These are phyloP conservation scores for Dendrostoma leiphaemia DNA, from an alignment of 2,329 filamentous ascomycete genomes.

Conservation along the genomic window DNA sequence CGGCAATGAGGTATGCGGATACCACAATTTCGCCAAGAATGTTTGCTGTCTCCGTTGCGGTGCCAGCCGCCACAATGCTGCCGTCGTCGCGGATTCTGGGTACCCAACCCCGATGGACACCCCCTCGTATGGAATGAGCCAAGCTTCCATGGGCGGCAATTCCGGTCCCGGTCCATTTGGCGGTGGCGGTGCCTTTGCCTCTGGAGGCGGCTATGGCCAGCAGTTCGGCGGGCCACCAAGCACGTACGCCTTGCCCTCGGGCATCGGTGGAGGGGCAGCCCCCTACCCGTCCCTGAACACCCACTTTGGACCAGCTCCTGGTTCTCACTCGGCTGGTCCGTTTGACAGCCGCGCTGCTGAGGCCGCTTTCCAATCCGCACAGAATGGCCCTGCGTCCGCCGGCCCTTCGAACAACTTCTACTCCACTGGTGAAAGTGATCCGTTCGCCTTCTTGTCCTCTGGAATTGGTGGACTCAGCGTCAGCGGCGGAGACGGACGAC, in stretches of 20 bases:
- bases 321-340: slow-evolving; percentile 77
- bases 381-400: slow-evolving; percentile 75
- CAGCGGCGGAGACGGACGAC: slow-evolving; percentile 60
- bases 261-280: slow-evolving; percentile 73
- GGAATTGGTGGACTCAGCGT: slow-evolving; percentile 73
- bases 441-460: slow-evolving; percentile 75
- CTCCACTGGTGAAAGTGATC: slow-evolving; percentile 64
- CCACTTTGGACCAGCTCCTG: slow-evolving; percentile 73
- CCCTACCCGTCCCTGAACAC: slow-evolving; percentile 82
- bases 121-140: slow-evolving; percentile 80
- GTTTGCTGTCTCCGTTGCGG: slow-evolving; percentile 96
- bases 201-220: slow-evolving; percentile 65
- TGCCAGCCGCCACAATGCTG: slow-evolving; percentile 88
- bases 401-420: slow-evolving; percentile 75
- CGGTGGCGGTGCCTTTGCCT: slow-evolving; percentile 65
- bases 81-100: slow-evolving; percentile 89
- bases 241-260: slow-evolving; percentile 85
- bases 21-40: slow-evolving; percentile 99
- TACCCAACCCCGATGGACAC: slow-evolving; percentile 90
- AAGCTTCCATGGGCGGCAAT: slow-evolving; percentile 81
- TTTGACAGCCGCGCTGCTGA: slow-evolving; percentile 94
- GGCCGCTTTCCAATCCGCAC: slow-evolving; percentile 87
- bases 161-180: slow-evolving; percentile 76
- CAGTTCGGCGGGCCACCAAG: slow-evolving; percentile 86
- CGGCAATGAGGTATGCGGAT: slow-evolving; percentile 92